phyloP scores from a whole-genome alignment of 192 early-diverging fungal genomes.

The Coemansia sp. region DNA sequence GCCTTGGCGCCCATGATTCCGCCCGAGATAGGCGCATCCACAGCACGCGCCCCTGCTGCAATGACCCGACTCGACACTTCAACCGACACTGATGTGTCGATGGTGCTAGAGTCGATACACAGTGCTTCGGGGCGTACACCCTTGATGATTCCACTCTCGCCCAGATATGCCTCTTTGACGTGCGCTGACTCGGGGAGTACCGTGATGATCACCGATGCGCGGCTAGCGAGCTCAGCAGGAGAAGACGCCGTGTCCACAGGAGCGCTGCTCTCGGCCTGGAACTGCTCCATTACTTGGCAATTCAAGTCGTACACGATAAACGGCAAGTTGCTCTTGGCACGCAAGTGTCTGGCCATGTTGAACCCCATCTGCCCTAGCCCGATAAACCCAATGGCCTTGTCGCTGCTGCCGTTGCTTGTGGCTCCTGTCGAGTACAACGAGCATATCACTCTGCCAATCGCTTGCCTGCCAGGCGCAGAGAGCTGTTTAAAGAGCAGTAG shows the following conservation, averaged over 20 bases:
- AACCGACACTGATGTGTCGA: slow-evolving; percentile 76
- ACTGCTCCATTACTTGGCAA: slow-evolving; percentile 52
- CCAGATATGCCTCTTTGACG: slow-evolving; percentile 80
- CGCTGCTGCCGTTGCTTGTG: not conserved
- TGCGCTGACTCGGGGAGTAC: slow-evolving; percentile 86
- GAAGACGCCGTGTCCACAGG: slow-evolving; percentile 56
- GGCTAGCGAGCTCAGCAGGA: slow-evolving; percentile 68
- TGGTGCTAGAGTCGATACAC: slow-evolving; percentile 90
- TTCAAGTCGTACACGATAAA: slow-evolving; percentile 77
- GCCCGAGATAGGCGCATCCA: slow-evolving; percentile 96
- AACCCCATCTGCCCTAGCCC: slow-evolving; percentile 92
- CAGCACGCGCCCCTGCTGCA: slow-evolving; percentile 59
- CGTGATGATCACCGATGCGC: slow-evolving; percentile 76
- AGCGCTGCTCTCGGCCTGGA: slow-evolving; percentile 50
- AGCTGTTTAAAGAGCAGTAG: not conserved
- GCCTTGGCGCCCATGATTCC: slow-evolving; percentile 85
- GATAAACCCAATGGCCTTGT: slow-evolving; percentile 50
- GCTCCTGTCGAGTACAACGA: not conserved
- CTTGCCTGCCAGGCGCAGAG: not conserved
- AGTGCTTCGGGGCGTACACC: slow-evolving; percentile 53
- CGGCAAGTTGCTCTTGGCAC: slow-evolving; percentile 52
- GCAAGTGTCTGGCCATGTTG: slow-evolving; percentile 89
- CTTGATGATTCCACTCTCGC: slow-evolving; percentile 60
- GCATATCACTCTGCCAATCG: not conserved
- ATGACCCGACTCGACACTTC: slow-evolving; percentile 64